These are phyloP conservation scores for Trametes cingulata DNA, from an alignment of 768 basidiomycete genomes.

Conservation along the genomic window DNA sequence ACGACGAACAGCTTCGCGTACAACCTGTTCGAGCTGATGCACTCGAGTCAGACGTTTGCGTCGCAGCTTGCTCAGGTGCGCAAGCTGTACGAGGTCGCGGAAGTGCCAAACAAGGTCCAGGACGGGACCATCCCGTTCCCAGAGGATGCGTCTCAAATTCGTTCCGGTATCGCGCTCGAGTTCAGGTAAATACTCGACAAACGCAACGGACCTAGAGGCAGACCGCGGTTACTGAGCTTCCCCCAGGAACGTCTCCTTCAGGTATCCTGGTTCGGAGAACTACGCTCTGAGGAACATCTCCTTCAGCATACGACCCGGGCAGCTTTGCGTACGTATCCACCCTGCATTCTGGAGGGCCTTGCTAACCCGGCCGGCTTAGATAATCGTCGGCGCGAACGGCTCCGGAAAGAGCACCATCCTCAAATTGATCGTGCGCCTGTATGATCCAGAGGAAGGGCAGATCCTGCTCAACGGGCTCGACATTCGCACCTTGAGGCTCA, in stretches of 20 bases:
- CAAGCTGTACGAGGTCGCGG: conserved; percentile 19
- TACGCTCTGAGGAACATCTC: conserved; percentile 63
- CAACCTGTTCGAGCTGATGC: conserved; percentile 23
- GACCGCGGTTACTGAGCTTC: too few species aligned
- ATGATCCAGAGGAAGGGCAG: conserved; percentile 66
- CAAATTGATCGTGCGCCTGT: conserved; percentile 70
- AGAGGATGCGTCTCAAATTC: conserved; percentile 25
- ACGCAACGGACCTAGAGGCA: too few species aligned
- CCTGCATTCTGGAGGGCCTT: neutral
- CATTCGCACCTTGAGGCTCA: conserved; percentile 58
- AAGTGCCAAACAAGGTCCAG: neutral
- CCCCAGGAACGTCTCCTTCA: conserved; percentile 68
- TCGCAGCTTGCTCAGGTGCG: conserved; percentile 15
- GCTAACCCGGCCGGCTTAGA: conserved; percentile 38
- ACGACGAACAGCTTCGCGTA: conserved; percentile 21
- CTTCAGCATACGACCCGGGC: conserved; percentile 68
- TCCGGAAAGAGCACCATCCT: conserved; percentile 80
- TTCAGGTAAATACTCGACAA: conserved; percentile 55
- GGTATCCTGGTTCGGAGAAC: conserved; percentile 54
- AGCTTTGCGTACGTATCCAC: conserved; percentile 62
- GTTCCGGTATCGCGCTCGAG: conserved; percentile 54
- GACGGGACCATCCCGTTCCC: conserved; percentile 14
- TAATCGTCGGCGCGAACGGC: conserved; percentile 78
- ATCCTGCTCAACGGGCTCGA: conserved; percentile 68
- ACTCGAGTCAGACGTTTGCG: neutral